Conservation (phyloP, 345 rosid genomes). For the Luvunga scandens region DNA sequence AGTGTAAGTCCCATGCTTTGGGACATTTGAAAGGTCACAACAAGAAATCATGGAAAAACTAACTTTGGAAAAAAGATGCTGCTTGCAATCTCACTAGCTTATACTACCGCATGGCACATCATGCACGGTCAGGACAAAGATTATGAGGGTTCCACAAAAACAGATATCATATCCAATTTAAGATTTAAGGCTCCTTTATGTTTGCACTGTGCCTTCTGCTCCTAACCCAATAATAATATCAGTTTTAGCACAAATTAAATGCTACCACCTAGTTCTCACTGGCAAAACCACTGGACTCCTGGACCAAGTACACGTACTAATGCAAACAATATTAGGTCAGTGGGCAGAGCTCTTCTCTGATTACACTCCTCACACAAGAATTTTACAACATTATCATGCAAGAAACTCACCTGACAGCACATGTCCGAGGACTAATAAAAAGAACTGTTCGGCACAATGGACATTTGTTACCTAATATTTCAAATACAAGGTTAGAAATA, state of each 20-base stretch:
- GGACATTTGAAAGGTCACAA: not conserved
- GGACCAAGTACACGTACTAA: conserved; percentile 11
- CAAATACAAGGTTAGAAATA: conserved; percentile 15
- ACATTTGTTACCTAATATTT: conserved; percentile 80
- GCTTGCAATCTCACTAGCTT: not conserved
- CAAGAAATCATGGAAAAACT: not conserved
- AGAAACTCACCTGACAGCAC: conserved; percentile 68
- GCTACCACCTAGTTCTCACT: conserved; percentile 1
- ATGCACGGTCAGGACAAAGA: not conserved
- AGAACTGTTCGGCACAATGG: conserved; percentile 91
- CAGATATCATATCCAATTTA: not conserved
- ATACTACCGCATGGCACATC: not conserved
- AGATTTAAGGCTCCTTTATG: not conserved
- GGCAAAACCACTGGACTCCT: not conserved
- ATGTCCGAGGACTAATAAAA: conserved; percentile 79
- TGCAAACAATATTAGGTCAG: not conserved
- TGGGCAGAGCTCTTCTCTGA: not conserved
- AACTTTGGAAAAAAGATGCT: not conserved
- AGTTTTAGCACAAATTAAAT: not conserved
- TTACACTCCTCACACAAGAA: conserved; percentile 3
- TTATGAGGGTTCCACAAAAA: not conserved
- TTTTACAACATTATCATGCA: not conserved
- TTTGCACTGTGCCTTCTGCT: not conserved
- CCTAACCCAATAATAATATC: not conserved
- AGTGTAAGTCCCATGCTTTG: not conserved